Evolutionary conservation across 805 yeast genomes (phyloP), one percentile per base, ranked within the genome.

Genomic region (Suhomyces sp.): DNA sequence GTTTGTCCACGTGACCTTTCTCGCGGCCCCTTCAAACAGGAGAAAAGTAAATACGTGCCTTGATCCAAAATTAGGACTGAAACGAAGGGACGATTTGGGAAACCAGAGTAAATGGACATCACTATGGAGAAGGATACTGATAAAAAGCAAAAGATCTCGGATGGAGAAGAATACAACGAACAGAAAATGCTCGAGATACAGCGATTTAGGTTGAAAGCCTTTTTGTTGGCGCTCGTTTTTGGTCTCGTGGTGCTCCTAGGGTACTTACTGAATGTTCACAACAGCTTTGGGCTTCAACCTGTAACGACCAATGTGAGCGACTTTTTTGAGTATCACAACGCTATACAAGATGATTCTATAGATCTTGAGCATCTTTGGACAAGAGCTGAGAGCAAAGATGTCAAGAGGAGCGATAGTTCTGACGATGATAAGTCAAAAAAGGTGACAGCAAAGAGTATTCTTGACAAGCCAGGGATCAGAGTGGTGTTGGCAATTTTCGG

Each of bases 401-500:
- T 33, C 19, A 42, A 27, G 22, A 40, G 38, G 33, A 46, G 31
- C 15, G 50, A 46, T 17, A 24, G 45, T 22, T 31, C 24, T 4
- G 27, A 38, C 9, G 50, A 50, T 35, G 33, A 44, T 10, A 35
- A 47, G 6, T 50, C 52, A 46, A 49, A 52, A 26, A 46, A 49
- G 35, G 38, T 48, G 12, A 36, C 44, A 38, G 48, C 22, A 7
- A 17, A 31, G 12, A 31, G 17, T 31, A 49, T 64, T 36, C 57
- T 62, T 41, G 51, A 63, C 40, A 57, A 60, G 49, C 60, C 70
- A 5, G 74, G 66, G 4, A 61, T 74, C 15, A 59, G 73, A 23
- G 63, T 74, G 13, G 63, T 65, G 40, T 62, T 75, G 47, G 78
- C 67, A 2, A 60, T 74, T 17, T 67, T 64, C 13, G 78, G 66